phyloP scores from a whole-genome alignment of 768 basidiomycete genomes.

The Phanerochaete carnosa region DNA sequence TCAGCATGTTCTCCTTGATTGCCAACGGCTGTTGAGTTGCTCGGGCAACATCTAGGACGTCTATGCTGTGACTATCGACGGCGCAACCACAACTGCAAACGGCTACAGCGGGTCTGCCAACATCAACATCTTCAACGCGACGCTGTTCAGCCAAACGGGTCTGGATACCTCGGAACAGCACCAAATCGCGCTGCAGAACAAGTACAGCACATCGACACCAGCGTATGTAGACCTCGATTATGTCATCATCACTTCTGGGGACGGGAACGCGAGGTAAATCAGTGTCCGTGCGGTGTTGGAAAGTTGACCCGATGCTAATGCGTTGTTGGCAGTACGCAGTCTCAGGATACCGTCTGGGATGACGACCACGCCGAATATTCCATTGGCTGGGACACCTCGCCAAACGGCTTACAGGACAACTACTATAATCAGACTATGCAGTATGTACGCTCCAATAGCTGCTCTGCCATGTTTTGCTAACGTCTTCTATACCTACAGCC shows the following conservation, averaged over 20 bases:
- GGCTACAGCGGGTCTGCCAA: not conserved
- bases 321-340: slow-evolving; percentile 1
- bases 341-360: not conserved
- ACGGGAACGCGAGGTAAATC: not conserved
- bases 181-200: slow-evolving; percentile 1
- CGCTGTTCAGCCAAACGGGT: not conserved
- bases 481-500: not conserved
- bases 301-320: not conserved
- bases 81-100: not conserved
- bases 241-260: not conserved
- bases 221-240: slow-evolving; percentile 6
- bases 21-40: not conserved
- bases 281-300: not conserved
- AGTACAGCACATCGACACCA: not conserved
- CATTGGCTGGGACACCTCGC: not conserved
- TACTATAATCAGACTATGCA: slow-evolving; percentile 1
- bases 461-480: not conserved
- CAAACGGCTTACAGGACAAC: not conserved
- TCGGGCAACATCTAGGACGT: not conserved
- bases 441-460: not conserved
- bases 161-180: not conserved
- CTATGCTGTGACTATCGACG: not conserved
- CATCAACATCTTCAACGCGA: not conserved
- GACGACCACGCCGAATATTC: not conserved
- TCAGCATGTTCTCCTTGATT: not conserved